These are phyloP conservation scores for Boletus speciosus DNA, from an alignment of 768 basidiomycete species.

Conservation along the genomic window DNA sequence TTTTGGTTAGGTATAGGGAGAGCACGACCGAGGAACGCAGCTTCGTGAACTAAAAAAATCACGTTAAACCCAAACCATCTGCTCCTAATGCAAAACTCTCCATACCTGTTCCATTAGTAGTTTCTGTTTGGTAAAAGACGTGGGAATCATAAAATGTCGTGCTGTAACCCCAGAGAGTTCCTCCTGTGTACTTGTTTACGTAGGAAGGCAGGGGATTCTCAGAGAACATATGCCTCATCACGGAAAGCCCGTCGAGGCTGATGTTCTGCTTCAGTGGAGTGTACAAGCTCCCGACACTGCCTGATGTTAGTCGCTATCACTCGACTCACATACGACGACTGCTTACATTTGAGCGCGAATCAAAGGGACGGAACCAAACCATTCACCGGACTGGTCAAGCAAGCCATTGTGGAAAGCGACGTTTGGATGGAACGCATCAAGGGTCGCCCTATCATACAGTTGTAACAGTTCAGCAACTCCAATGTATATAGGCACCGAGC, in stretches of 20 bases:
- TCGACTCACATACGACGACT: neutral
- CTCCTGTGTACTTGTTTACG: slow-evolving; percentile 4
- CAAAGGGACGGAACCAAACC: slow-evolving; percentile 13
- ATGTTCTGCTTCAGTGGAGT: neutral
- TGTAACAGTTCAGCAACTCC: neutral
- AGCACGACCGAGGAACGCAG: slow-evolving; percentile 14
- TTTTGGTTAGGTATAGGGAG: neutral
- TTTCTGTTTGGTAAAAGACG: slow-evolving; percentile 13
- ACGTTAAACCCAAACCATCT: neutral
- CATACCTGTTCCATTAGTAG: slow-evolving; percentile 9
- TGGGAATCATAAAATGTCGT: slow-evolving; percentile 10
- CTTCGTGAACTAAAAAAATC: slow-evolving; percentile 8
- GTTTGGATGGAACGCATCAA: slow-evolving; percentile 12
- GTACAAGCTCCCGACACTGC: slow-evolving; percentile 4
- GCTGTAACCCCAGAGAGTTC: slow-evolving; percentile 12
- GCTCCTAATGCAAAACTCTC: too few relatives aligned
- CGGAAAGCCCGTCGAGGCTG: slow-evolving; percentile 3
- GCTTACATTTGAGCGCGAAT: slow-evolving; percentile 13
- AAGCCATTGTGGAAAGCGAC: slow-evolving; percentile 12
- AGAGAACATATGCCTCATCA: slow-evolving; percentile 14
- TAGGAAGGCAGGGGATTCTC: neutral
- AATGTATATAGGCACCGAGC: neutral
- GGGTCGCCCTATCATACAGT: slow-evolving; percentile 2
- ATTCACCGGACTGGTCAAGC: slow-evolving; percentile 4
- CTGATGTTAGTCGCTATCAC: neutral